Evolutionary conservation across 768 basidiomycete genomes (phyloP), one percentile per base, ranked within the genome.

Genomic region (Crepidotus variabilis): DNA sequence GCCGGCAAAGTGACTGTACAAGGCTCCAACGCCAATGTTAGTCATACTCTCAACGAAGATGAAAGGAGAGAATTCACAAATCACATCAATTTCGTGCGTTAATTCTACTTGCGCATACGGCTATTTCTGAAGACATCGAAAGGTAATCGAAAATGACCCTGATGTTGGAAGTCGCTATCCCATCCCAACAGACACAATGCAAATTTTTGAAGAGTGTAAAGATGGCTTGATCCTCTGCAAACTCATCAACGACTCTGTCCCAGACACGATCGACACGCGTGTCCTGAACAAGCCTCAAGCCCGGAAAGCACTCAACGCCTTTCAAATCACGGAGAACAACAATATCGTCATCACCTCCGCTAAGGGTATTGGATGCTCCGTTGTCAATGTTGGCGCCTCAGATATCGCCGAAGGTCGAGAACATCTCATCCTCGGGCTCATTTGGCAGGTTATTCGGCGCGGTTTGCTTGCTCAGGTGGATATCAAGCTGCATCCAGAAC

Each of bases 261-360:
- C 97, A 10, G 96, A 98, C 72, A 99, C 97, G 6, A 99, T 99
- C 75, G 96, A 98, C 74, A 90, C 86, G 59, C 96, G 97, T 80
- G 97, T 99, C 6, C 80, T 99, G 63, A 98, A 99, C 79, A 96
- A 90, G 71, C 84, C 94, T 0, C 79, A 80, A 2, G 62, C 81
- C 2, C 82, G 84, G 36, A 96, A 94, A 73, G 84, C 90, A 0
- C 80, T 99, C 48, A 99, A 99, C 68, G 92, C 93, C 0, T 99
- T 99, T 84, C 94, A 99, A 67, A 98, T 98, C 65, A 98, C 97
- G 0, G 97, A 99, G 71, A 98, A 98, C 78, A 98, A 99, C 80
- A 99, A 98, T 73, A 97, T 99, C 67, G 96, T 98, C 67, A 97
- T 99, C 73, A 90, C 92, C 11, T 98, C 97, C 22, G 87, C 96